Conservation (phyloP, 2,329 filamentous ascomycete genomes). For the Trichoderma cornu-damae region DNA sequence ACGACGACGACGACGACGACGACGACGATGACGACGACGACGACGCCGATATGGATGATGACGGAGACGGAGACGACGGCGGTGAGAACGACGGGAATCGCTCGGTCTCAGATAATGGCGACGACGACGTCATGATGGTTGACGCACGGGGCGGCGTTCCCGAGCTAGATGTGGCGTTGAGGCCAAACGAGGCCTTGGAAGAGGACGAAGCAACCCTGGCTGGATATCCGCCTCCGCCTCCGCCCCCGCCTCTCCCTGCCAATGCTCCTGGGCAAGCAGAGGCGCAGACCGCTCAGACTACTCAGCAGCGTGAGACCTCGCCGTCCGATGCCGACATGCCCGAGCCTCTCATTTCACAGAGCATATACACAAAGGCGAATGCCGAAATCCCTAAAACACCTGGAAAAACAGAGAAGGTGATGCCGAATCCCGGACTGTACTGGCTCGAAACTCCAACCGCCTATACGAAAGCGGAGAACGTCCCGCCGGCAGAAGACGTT, state of each 20-base stretch:
- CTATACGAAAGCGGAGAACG: conserved; percentile 57
- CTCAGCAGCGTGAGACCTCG: conserved; percentile 56
- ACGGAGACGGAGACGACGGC: conserved; percentile 41
- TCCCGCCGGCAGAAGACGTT: conserved; percentile 76
- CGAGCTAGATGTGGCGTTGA: conserved; percentile 49
- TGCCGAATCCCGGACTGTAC: conserved; percentile 67
- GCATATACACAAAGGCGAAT: conserved; percentile 58
- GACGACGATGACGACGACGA: conserved; percentile 34
- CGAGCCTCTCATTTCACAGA: conserved; percentile 59
- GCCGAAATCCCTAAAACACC: conserved; percentile 80
- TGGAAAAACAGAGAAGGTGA: conserved; percentile 43
- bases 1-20: conserved; percentile 25
- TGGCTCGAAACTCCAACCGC: conserved; percentile 78
- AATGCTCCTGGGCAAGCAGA: conserved; percentile 4
- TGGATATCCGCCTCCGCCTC: conserved; percentile 62
- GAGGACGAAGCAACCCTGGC: conserved; percentile 72
- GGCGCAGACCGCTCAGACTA: conserved; percentile 16
- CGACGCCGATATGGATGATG: conserved; percentile 29
- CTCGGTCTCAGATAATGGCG: conserved; percentile 40
- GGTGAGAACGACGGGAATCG: conserved; percentile 50
- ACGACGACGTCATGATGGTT: conserved; percentile 56
- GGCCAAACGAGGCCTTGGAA: conserved; percentile 59
- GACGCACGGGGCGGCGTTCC: conserved; percentile 43
- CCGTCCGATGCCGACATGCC: conserved; percentile 66
- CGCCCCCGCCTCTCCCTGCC: conserved; percentile 53